These are phyloP conservation scores for Mycena indigotica DNA, from an alignment of 768 basidiomycete genomes.

Conservation along the genomic window DNA sequence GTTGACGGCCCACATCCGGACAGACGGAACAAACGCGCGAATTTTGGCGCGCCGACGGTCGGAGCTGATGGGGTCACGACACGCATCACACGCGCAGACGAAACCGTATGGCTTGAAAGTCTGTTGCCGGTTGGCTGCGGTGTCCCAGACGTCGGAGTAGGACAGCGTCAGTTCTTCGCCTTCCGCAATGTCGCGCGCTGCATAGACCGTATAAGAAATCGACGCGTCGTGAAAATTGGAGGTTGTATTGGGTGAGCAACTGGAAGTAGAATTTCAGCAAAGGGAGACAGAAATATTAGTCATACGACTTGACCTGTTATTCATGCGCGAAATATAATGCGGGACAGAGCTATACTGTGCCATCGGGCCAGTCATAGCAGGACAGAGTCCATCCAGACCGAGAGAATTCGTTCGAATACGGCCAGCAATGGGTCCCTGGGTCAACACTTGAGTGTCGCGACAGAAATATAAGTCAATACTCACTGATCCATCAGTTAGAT, in stretches of 20 bases:
- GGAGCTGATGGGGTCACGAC: conserved; percentile 18
- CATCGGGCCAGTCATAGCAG: background rate
- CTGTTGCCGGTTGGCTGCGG: conserved; percentile 28
- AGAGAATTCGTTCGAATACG: conserved; percentile 18
- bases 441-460: no score
- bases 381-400: background rate
- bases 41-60: conserved; percentile 5
- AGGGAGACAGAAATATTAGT: background rate
- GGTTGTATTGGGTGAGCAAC: conserved; percentile 28
- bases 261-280: conserved; percentile 7
- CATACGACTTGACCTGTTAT: background rate
- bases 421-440: conserved; percentile 4
- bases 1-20: background rate
- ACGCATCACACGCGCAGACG: conserved; percentile 35
- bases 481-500: background rate
- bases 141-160: conserved; percentile 25
- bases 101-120: conserved; percentile 33
- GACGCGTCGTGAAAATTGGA: conserved; percentile 27
- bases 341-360: background rate
- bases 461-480: no score
- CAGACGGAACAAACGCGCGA: background rate
- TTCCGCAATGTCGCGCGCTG: conserved; percentile 30
- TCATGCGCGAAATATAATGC: background rate
- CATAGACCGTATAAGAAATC: conserved; percentile 33
- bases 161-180: conserved; percentile 37